Base-by-base conservation (phyloP, 192 early-diverging fungal genomes). In the Coemansia sp. region DNA sequence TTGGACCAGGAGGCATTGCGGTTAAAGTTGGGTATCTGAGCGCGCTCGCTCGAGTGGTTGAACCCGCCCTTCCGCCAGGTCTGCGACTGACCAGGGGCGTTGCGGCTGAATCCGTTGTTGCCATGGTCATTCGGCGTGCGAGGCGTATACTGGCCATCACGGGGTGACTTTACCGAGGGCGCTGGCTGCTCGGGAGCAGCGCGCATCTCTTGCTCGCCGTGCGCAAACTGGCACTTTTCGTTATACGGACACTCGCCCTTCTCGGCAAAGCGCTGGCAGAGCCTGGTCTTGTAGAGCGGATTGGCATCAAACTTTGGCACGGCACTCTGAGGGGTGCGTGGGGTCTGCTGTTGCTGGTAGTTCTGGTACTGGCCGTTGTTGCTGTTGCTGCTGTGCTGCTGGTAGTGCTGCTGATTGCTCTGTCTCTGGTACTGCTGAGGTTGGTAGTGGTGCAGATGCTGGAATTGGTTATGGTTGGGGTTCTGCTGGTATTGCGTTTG, bases 151-250 rank as follows among this genome's bases (percentile, higher is more conserved):
- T 59, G 68, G 38, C 37, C 30, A 11, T 71, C 68, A 47, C 74
- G 67, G 21, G 60, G 60, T 2, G 62, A 39, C 21, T 51, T 57
- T 4, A 51, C 53, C 53, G 69, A 66, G 0, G 60, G 34, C 34
- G 34, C 14, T 0, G 72, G 71, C 52, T 67, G 69, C 51, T 71
- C 60, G 43, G 69, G 66, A 10, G 55, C 67, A 1, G 57, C 57
- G 3, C 84, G 74, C 27, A 83, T 52, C 61, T 82, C 79, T 2
- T 59, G 56, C 9, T 62, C 60, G 38, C 67, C 70, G 46, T 87
- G 84, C 44, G 87, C 91, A 76, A 90, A 93, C 66, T 88, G 87
- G 71, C 91, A 94, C 55, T 87, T 86, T n/a, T 84, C 80, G n/a
- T 89, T 88, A 68, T 91, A 94, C 49, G 91, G 91, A 60, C 88